A percentile compares a stretch with the other conserved stretches of the same genome.
These are phyloP conservation scores for Murraya koenigii DNA, from an alignment of 345 rosid genomes.

Conservation along the genomic window DNA sequence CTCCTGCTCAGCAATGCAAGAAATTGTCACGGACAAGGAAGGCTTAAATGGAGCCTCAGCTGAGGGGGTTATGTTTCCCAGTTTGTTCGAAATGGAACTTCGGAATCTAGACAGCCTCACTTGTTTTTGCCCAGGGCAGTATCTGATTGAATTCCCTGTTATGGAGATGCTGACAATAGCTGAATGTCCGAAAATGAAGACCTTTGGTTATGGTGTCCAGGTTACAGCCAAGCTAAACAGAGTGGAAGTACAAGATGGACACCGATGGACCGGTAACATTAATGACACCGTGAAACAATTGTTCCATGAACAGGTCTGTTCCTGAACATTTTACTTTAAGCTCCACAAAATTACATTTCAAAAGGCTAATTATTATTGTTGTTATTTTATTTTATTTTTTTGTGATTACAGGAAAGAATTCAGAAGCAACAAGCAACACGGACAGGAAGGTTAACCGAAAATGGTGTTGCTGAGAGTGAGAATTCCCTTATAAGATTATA, in stretches of 20 bases:
- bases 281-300: constrained; percentile 1
- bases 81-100: neutral
- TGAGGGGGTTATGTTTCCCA: neutral
- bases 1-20: neutral
- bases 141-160: neutral
- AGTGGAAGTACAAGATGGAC: neutral
- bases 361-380: neutral
- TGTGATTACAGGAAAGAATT: neutral
- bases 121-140: neutral
- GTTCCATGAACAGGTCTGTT: neutral
- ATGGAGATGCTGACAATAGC: neutral
- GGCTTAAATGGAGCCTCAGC: neutral
- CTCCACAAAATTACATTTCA: neutral
- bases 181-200: neutral
- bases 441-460: neutral
- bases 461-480: neutral
- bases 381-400: neutral
- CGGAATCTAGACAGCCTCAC: neutral
- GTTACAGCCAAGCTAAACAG: constrained; percentile 1
- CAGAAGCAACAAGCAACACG: neutral
- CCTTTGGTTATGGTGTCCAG: constrained; percentile 3
- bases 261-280: neutral
- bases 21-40: neutral
- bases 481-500: neutral
- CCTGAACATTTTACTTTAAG: too few species aligned